Evolutionary conservation across 2,329 filamentous ascomycete species (phyloP).

Genomic region (Aspergillus ochraceoroseus): DNA sequence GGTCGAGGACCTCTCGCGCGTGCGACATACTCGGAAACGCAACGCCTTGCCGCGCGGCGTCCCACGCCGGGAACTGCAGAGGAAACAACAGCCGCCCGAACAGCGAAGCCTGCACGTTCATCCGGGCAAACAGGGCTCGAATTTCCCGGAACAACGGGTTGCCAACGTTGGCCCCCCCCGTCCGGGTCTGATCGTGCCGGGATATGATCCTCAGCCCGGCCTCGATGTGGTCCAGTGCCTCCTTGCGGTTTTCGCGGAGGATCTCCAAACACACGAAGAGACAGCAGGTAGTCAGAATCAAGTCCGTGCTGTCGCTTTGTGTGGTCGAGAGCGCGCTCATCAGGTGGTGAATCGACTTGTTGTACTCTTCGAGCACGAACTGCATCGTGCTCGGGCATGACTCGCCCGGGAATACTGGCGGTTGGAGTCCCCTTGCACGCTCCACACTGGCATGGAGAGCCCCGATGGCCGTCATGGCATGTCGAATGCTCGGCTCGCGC

Average conservation of each 20-base stretch:
- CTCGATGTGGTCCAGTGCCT: constrained; percentile 23
- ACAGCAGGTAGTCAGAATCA: constrained; percentile 21
- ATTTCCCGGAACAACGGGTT: constrained; percentile 22
- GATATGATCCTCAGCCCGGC: constrained; percentile 22
- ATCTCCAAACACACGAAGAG: constrained; percentile 26
- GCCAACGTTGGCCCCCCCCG: neutral
- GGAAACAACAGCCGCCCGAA: constrained; percentile 15
- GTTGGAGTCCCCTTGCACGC: neutral
- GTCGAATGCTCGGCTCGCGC: constrained; percentile 46
- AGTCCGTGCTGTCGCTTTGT: constrained; percentile 3
- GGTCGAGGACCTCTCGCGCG: constrained; percentile 17
- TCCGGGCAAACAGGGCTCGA: constrained; percentile 16
- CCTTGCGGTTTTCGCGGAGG: constrained; percentile 15
- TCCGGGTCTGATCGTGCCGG: constrained; percentile 3
- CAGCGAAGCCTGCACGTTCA: constrained; percentile 23
- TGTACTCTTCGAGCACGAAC: constrained; percentile 48
- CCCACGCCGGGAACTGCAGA: constrained; percentile 6
- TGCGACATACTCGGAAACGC: constrained; percentile 13
- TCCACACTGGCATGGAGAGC: constrained; percentile 42
- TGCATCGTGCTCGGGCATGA: constrained; percentile 21
- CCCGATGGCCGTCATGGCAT: constrained; percentile 50
- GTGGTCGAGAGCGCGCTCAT: constrained; percentile 29
- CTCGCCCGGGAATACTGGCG: constrained; percentile 15
- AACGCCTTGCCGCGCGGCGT: too few relatives aligned
- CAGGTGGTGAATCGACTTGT: constrained; percentile 44